Evolutionary conservation across 352 stramenopile genomes (phyloP).

Genomic region (Pythium rishiriense): DNA sequence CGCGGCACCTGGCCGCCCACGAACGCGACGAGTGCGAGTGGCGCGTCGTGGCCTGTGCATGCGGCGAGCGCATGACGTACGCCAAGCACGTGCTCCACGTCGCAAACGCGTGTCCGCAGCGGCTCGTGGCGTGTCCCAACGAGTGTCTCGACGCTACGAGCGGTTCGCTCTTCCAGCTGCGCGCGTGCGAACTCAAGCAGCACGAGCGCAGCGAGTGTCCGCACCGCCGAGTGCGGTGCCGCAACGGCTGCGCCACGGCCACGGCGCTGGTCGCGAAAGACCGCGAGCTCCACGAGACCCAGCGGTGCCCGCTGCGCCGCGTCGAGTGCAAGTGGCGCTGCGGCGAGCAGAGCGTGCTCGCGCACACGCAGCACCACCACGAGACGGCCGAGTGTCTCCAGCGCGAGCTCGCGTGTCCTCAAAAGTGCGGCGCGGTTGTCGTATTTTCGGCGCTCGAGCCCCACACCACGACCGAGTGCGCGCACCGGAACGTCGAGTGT

Average conservation of each 20-base stretch:
- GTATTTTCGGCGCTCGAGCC: constrained; percentile 38
- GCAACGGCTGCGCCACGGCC: constrained; percentile 54
- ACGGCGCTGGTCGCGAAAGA: constrained; percentile 43
- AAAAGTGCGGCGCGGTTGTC: constrained; percentile 48
- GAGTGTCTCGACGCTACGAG: constrained; percentile 24
- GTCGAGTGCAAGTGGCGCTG: constrained; percentile 63
- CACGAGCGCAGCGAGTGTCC: constrained; percentile 50
- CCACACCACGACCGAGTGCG: constrained; percentile 39
- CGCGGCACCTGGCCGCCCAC: constrained; percentile 32
- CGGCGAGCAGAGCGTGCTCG: constrained; percentile 43
- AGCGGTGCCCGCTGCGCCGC: constrained; percentile 45
- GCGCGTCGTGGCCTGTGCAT: constrained; percentile 46
- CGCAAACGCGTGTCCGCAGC: constrained; percentile 41
- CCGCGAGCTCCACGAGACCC: constrained; percentile 47
- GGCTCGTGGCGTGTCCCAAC: constrained; percentile 54
- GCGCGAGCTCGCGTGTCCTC: constrained; percentile 49
- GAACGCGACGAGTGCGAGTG: constrained; percentile 45
- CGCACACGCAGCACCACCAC: constrained; percentile 40
- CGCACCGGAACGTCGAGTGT: constrained; percentile 40
- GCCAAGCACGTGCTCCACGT: constrained; percentile 52
- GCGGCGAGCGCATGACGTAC: constrained; percentile 57
- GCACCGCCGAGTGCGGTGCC: constrained; percentile 59
- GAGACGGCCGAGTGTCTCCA: constrained; percentile 57
- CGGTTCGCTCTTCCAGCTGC: constrained; percentile 18
- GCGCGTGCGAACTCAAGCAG: constrained; percentile 42